Evolutionary conservation across 2,329 filamentous ascomycete genomes (phyloP), one percentile per base, ranked within the genome.

Genomic region (Stemphylium vesicarium): DNA sequence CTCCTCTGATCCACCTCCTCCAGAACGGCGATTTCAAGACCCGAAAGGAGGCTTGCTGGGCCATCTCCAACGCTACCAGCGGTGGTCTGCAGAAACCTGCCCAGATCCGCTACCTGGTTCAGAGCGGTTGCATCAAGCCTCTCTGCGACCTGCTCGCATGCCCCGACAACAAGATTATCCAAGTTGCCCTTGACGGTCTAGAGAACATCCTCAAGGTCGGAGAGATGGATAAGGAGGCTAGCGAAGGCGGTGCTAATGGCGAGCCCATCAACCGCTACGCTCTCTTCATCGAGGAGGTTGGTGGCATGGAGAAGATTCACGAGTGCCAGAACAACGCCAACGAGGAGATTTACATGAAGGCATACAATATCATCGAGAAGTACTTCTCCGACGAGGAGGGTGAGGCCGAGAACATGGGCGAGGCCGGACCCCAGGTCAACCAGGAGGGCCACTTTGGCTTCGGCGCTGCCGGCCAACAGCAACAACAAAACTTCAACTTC

Each of bases 301-400:
- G 92, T 72, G 95, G 95, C 65, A 99, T 99, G 95, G 95, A 98
- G 83, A 98, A 98, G 88, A 98, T 99, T 68, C 95, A 99, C 81
- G 94, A 98, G 70, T 98, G 95, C 86, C 95, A 99, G 84, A 97
- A 96, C 83, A 99, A 99, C 72, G 94, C 94, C 82, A 99, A 99
- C 80, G 95, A 99, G 81, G 95, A 99, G 81, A 99, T 99, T 69
- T 99, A 99, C 85, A 98, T 99, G 94, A 99, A 99, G 87, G 95
- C 95, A 0, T 99, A 98, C 85, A 98, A 96, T 85, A 99, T 99
- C 79, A 99, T 99, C 66, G 95, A 99, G 85, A 97, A 97, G 83
- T 99, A 99, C 85, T 99, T 99, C 82, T 97, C 93, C 0, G 95
- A 99, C 72, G 95, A 99, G 66, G 95, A 98, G 51, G 95, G 96